Evolutionary conservation across 768 basidiomycete species (phyloP).

Genomic region (Rhizopogon vesiculosus): DNA sequence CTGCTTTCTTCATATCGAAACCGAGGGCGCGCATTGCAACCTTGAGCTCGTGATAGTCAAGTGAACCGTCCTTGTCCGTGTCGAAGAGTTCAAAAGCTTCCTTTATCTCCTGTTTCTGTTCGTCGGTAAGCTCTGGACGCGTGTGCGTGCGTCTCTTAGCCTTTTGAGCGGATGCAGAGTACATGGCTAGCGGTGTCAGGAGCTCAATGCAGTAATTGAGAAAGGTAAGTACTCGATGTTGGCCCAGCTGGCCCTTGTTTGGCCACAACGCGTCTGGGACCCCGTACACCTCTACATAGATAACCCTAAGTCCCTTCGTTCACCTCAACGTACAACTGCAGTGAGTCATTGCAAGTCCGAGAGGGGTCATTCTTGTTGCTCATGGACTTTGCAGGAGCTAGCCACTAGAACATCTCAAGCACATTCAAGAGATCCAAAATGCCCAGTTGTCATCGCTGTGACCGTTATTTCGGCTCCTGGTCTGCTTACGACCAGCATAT

Average conservation of each 20-base stretch:
- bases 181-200: conserved; percentile 29
- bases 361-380: not conserved
- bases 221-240: not conserved
- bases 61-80: conserved; percentile 93
- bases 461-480: conserved; percentile 28
- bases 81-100: conserved; percentile 99
- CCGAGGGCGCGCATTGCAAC: conserved; percentile 98
- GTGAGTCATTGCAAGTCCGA: not conserved
- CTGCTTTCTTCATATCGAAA: conserved; percentile 97
- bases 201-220: not conserved
- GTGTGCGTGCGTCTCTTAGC: conserved; percentile 69
- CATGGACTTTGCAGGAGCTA: not conserved
- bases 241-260: conserved; percentile 3
- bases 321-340: not conserved
- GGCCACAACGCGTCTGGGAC: conserved; percentile 24
- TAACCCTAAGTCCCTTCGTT: not conserved
- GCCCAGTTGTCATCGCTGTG: conserved; percentile 35
- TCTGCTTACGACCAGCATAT: conserved; percentile 32
- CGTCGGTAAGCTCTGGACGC: conserved; percentile 81
- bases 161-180: conserved; percentile 63
- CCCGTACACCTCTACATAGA: conserved; percentile 9
- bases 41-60: conserved; percentile 99
- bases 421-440: conserved; percentile 17
- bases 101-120: conserved; percentile 94
- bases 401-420: not conserved